Base-by-base conservation (phyloP, 2,329 filamentous ascomycete species). In the Trichophyton rubrum region DNA sequence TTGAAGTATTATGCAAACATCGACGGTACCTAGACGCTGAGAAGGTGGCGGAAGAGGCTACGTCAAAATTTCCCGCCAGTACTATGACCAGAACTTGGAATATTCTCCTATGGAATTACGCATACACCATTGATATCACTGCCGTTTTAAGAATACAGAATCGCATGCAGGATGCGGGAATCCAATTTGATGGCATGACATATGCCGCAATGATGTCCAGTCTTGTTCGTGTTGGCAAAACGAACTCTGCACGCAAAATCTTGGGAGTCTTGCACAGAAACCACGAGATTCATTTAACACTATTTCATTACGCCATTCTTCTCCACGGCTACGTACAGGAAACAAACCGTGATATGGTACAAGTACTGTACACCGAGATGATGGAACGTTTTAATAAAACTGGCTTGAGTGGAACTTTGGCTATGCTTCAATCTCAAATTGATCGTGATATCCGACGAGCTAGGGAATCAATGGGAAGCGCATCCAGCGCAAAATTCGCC, bases 21-120 rank as follows among this genome's bases (percentile, higher is more conserved):
- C 80, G 80, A 22, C 72, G 77, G 43, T 73, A 80, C 49, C 66
- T 72, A 9, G 77, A 83, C 66, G 86, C 86, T 2, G 80, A 85
- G 69, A 74, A 74, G 43, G 75, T 89, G 56, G 82, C 85, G 35
- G 69, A 80, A 56, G 80, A 81, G 51, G 79, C 84, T 35, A 75
- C 85, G 22, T 72, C 73, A 11, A 76, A 78, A 63, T 74, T 77
- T 13, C 70, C 83, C 0, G 69, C 77, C 17, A 79, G 83, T 1
- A 75, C 79, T 1, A 75, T 80, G 22, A 85, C 85, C 1, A 76
- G 79, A 35, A 82, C 90, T 68, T 96, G 89, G 88, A 96, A 96
- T 68, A 79, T 83, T 59, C 74, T 96, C 35, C 76, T 96, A 3
- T 79, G 81, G 60, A 82, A 86, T 62, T 81, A 90, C 70, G 88